Conservation (phyloP, 1,284 basidiomycete genomes). For the Trichosporon sp. region DNA sequence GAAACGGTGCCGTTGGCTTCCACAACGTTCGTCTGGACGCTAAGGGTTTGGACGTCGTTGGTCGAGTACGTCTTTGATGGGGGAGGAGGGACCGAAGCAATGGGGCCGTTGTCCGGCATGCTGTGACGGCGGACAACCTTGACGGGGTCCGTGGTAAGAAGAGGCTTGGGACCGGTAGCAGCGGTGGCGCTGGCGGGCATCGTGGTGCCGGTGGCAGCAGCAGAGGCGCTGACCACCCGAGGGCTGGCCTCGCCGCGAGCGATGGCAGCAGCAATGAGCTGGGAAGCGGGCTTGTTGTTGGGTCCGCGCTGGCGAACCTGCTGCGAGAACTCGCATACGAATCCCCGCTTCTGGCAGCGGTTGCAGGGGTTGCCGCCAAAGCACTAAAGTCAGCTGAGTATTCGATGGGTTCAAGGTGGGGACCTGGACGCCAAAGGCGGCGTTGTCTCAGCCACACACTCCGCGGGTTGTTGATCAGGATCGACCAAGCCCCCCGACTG, state of each 20-base stretch:
- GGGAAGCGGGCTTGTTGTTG: slow-evolving; percentile 27
- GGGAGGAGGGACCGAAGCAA: slow-evolving; percentile 18
- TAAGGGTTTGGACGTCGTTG: slow-evolving; percentile 24
- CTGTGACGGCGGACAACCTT: slow-evolving; percentile 30
- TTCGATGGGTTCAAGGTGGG: not conserved
- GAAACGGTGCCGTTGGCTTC: slow-evolving; percentile 20
- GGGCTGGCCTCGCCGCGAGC: slow-evolving; percentile 10
- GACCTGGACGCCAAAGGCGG: not conserved
- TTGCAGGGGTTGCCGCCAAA: slow-evolving; percentile 36
- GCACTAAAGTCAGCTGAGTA: slow-evolving; percentile 28
- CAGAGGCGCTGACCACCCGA: slow-evolving; percentile 15
- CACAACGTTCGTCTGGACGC: slow-evolving; percentile 21
- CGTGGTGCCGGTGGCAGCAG: slow-evolving; percentile 9
- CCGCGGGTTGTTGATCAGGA: slow-evolving; percentile 16
- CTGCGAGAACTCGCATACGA: slow-evolving; percentile 35
- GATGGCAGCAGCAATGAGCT: slow-evolving; percentile 2
- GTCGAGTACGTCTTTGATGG: slow-evolving; percentile 29
- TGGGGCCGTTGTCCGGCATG: slow-evolving; percentile 25
- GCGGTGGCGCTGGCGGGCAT: not conserved
- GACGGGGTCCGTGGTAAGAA: not conserved
- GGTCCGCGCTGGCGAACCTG: slow-evolving; percentile 34
- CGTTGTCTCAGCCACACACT: slow-evolving; percentile 17
- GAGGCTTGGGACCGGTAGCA: not conserved
- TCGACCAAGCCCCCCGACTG: not conserved
- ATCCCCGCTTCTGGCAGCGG: slow-evolving; percentile 34